Conservation (phyloP, 495 filamentous ascomycete species). For the Endocarpon pusillum region DNA sequence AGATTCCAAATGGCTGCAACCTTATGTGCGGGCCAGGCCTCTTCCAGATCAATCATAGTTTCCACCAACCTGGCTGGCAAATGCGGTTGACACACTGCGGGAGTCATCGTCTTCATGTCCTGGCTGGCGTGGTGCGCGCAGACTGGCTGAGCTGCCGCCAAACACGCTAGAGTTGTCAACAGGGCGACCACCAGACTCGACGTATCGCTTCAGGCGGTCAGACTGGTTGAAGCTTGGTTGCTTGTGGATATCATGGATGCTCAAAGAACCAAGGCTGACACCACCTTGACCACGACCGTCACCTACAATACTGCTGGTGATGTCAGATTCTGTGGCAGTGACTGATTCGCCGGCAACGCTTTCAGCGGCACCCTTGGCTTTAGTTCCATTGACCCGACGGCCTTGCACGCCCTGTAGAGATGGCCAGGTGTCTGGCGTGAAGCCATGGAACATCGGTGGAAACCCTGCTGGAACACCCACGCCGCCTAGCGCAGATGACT, state of each 20-base stretch:
- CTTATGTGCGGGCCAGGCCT: too few species aligned
- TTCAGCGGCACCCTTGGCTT: slow-evolving; percentile 45
- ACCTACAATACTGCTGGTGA: slow-evolving; percentile 53
- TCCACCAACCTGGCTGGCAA: slow-evolving; percentile 83
- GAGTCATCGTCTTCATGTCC: slow-evolving; percentile 73
- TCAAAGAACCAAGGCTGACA: slow-evolving; percentile 68
- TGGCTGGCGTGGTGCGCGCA: slow-evolving; percentile 31
- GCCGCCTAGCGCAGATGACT: slow-evolving; percentile 79
- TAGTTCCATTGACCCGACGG: slow-evolving; percentile 41
- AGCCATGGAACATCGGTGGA: slow-evolving; percentile 89
- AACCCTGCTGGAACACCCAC: slow-evolving; percentile 66
- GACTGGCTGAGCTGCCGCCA: slow-evolving; percentile 51
- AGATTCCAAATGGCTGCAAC: too few species aligned
- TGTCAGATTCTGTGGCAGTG: slow-evolving; percentile 75
- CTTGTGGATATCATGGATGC: slow-evolving; percentile 56
- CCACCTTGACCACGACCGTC: slow-evolving; percentile 64
- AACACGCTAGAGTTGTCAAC: slow-evolving; percentile 53
- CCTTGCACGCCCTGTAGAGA: slow-evolving; percentile 48
- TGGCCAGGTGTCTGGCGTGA: slow-evolving; percentile 77
- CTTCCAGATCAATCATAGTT: slow-evolving; percentile 74
- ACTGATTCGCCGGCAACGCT: slow-evolving; percentile 84
- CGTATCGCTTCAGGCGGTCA: slow-evolving; percentile 70
- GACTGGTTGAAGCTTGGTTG: slow-evolving; percentile 72
- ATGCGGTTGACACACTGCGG: slow-evolving; percentile 86
- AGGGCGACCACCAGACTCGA: slow-evolving; percentile 56